Evolutionary conservation across 2,329 filamentous ascomycete species (phyloP), one percentile per base, ranked within the genome.

Genomic region (Trichoderma cornu-damae): DNA sequence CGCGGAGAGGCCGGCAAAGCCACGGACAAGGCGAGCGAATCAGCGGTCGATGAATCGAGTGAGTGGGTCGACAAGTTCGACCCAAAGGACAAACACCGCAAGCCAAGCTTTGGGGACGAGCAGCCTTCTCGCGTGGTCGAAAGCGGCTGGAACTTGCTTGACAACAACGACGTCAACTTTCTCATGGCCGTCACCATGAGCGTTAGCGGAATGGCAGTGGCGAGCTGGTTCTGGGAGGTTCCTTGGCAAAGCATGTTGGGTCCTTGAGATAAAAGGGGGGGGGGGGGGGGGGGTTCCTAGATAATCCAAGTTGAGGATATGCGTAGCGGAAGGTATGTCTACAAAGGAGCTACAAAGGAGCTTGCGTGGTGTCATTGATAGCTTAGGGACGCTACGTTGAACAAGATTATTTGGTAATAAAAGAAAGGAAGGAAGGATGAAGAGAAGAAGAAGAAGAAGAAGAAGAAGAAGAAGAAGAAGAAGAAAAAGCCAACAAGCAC

Each of bases 141-240:
- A 72, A 87, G 77, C 63, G 90, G 69, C 50, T 78, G 74, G 82
- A 82, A 96, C 69, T 70, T 95, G 60, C 76, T 99, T 58, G 91
- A 96, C 72, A 99, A 99, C 72, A 99, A 99, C 71, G 88, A 89
- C 55, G 91, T 99, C 65, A 99, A 99, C 71, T 83, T 96, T 58
- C 71, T 93, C 57, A 97, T 96, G 93, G 92, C 93, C 0, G 79
- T 83, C 12, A 78, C 79, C 4, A 92, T 96, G 82, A 96, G 89
- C 68, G 62, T 91, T 16, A 83, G 86, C 4, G 88, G 86, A 4
- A 95, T 97, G 83, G 76, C 74, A 0, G 72, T 83, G 32, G 84
- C 81, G 28, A 73, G 78, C 43, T 84, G 79, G 80, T 78, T 80
- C 59, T 87, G 84, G 84, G 76, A 72, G 4, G 66, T 85, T 22